Percentiles rank a stretch among this genome's conserved stretches.
Evolutionary conservation across 1,139 yeast species (phyloP).

Genomic region (Debaryomyces coudertii): DNA sequence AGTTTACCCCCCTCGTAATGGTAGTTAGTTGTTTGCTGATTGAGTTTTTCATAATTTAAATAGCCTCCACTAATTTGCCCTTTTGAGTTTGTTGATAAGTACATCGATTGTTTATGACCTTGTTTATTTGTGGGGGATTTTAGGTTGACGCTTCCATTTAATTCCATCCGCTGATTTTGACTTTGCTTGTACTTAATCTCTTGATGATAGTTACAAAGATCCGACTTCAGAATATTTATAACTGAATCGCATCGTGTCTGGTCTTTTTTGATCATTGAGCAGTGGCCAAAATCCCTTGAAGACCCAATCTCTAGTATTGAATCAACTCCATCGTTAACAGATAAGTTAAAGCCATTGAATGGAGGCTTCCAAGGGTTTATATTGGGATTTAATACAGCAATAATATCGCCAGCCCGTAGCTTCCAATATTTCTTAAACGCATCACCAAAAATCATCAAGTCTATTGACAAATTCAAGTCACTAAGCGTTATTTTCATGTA

Average conservation of each 20-base stretch:
- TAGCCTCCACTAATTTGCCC: slow-evolving; percentile 15
- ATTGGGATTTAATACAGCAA: slow-evolving; percentile 76
- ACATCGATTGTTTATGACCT: slow-evolving; percentile 28
- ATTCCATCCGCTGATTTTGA: slow-evolving; percentile 68
- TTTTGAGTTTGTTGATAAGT: slow-evolving; percentile 16
- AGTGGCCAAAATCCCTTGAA: slow-evolving; percentile 69
- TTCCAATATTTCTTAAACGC: slow-evolving; percentile 76
- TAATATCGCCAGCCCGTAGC: slow-evolving; percentile 69
- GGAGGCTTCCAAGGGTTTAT: slow-evolving; percentile 32
- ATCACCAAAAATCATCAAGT: slow-evolving; percentile 64
- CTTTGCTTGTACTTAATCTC: slow-evolving; percentile 59
- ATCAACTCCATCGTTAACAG: slow-evolving; percentile 53
- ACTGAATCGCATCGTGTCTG: slow-evolving; percentile 60
- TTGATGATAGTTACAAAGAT: slow-evolving; percentile 72
- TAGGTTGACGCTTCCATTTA: slow-evolving; percentile 61
- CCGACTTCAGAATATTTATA: slow-evolving; percentile 54
- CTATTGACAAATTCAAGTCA: slow-evolving; percentile 60
- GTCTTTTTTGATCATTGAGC: slow-evolving; percentile 53
- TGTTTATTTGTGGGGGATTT: slow-evolving; percentile 34
- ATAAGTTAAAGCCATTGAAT: slow-evolving; percentile 58
- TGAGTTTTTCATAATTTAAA: slow-evolving; percentile 19
- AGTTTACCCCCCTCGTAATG: slow-evolving; percentile 16
- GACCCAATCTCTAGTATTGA: slow-evolving; percentile 73
- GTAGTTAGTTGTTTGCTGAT: slow-evolving; percentile 31
- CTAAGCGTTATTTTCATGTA: slow-evolving; percentile 68